These are phyloP conservation scores for Sequoiadendron giganteum DNA, from an alignment of 75 land plant genomes.

Conservation along the genomic window DNA sequence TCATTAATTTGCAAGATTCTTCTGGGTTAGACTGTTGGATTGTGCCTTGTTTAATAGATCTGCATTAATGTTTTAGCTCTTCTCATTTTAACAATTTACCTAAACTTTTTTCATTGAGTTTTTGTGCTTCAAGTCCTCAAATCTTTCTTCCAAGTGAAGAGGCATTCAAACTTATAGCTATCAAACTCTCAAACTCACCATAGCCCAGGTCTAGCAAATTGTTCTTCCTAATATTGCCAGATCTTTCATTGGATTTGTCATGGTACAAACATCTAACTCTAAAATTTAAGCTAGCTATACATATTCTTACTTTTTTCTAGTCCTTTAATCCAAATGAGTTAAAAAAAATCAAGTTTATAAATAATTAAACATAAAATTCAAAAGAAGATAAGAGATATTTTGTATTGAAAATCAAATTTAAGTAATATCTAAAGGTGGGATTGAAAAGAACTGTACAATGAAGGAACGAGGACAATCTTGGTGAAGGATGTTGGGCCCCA, in stretches of 20 bases:
- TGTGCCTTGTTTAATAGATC: neutral
- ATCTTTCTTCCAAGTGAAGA: neutral
- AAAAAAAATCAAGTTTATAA: too few species aligned
- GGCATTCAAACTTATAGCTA: neutral
- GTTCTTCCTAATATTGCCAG: neutral
- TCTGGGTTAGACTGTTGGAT: neutral
- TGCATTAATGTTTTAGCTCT: too few species aligned
- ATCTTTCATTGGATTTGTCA: neutral
- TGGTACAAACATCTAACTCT: neutral
- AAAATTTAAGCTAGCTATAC: too few species aligned
- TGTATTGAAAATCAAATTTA: too few species aligned
- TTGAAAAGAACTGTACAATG: slow-evolving; percentile 31
- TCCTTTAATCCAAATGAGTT: neutral
- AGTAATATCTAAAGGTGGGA: neutral
- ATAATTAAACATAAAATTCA: too few species aligned
- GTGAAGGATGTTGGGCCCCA: slow-evolving; percentile 68
- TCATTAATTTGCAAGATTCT: too few species aligned
- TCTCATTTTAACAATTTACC: too few species aligned
- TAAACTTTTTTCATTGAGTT: neutral
- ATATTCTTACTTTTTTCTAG: neutral
- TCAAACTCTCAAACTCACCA: neutral
- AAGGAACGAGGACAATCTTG: slow-evolving; percentile 56
- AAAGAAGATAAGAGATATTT: too few species aligned
- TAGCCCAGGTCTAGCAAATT: neutral
- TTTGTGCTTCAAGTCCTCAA: neutral